phyloP scores from a whole-genome alignment of 768 basidiomycete genomes.

The Chiua virens region DNA sequence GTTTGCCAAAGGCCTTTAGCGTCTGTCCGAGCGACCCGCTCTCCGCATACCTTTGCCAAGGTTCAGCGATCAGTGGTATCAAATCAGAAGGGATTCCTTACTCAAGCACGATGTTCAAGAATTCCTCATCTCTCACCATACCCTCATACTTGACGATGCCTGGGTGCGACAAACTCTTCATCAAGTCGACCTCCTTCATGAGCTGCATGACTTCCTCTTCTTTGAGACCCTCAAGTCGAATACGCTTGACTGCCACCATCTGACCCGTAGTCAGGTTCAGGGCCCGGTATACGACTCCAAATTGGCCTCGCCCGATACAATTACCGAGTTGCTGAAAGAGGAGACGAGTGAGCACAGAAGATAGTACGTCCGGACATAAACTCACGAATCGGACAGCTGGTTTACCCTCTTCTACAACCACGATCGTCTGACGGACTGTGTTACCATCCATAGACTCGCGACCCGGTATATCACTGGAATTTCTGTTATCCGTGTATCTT shows the following conservation, averaged over 20 bases:
- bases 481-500: constrained; percentile 49
- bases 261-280: constrained; percentile 92
- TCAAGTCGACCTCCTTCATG: constrained; percentile 92
- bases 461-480: constrained; percentile 63
- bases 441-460: constrained; percentile 66
- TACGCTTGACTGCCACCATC: constrained; percentile 99
- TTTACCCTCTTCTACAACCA: constrained; percentile 81
- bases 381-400: constrained; percentile 80
- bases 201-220: constrained; percentile 89
- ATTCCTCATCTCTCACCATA: constrained; percentile 86
- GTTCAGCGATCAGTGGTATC: constrained; percentile 13
- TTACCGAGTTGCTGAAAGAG: constrained; percentile 87
- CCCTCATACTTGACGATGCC: constrained; percentile 98
- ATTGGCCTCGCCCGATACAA: constrained; percentile 96
- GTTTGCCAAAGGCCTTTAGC: constrained; percentile 88
- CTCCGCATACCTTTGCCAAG: constrained; percentile 76
- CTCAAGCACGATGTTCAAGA: constrained; percentile 93
- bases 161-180: constrained; percentile 89
- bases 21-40: constrained; percentile 94
- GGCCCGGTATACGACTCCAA: constrained; percentile 93
- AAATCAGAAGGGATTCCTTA: constrained; percentile 39
- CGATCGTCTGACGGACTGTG: constrained; percentile 63
- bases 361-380: constrained; percentile 13
- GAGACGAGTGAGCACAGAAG: constrained; percentile 10
- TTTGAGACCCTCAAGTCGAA: constrained; percentile 84